phyloP scores from a whole-genome alignment of 2,329 filamentous ascomycete species.

The Fonsecaea erecta region DNA sequence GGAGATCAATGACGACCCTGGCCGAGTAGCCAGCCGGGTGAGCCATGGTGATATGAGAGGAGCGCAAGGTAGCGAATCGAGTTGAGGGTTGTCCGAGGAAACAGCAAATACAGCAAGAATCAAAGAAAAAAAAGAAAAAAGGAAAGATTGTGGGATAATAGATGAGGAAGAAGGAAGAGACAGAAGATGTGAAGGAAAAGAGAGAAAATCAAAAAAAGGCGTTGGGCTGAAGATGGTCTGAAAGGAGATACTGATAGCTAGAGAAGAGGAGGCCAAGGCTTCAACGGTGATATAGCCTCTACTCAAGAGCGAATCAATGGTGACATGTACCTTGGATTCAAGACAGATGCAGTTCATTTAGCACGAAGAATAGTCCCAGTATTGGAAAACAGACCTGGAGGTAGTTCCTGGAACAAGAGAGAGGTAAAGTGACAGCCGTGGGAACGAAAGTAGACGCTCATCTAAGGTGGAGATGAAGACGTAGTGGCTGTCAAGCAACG shows the following conservation, averaged over 20 bases:
- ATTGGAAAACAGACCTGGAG: background rate
- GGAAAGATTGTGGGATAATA: background rate
- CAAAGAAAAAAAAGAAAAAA: background rate
- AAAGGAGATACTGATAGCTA: background rate
- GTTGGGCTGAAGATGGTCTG: background rate
- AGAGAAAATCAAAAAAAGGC: background rate
- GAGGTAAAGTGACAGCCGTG: conserved; percentile 7
- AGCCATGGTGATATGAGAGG: conserved; percentile 10
- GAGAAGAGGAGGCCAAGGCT: background rate
- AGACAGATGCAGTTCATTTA: background rate
- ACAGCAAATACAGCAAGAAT: background rate
- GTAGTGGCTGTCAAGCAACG: background rate
- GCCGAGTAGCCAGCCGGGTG: background rate
- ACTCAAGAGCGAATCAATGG: background rate
- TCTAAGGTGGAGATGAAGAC: background rate
- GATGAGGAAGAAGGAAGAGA: background rate
- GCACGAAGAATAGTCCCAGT: background rate
- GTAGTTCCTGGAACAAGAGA: background rate
- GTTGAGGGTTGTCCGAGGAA: background rate
- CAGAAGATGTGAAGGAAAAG: background rate
- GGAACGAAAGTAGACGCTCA: background rate
- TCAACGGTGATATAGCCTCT: background rate
- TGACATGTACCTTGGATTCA: background rate
- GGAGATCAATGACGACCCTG: conserved; percentile 18
- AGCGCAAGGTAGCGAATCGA: background rate